Percentiles rank a stretch among this genome's conserved stretches.
Evolutionary conservation across 768 basidiomycete species (phyloP).

Genomic region (Termitomyces sp.): DNA sequence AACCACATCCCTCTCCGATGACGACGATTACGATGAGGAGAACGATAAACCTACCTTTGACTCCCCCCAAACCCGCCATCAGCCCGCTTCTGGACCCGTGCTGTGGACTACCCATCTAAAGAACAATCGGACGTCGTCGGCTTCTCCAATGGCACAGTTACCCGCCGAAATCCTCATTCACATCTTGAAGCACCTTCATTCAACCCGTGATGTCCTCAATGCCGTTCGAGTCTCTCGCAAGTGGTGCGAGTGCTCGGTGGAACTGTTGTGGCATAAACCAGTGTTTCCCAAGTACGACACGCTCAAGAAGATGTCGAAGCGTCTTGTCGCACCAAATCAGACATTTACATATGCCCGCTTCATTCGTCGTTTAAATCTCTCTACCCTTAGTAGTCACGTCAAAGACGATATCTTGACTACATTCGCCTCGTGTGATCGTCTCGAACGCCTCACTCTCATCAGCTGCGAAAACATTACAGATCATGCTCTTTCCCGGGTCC

Average conservation of each 20-base stretch:
- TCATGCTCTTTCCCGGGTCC: conserved; percentile 55
- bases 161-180: conserved; percentile 93
- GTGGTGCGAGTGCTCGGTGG: conserved; percentile 96
- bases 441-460: conserved; percentile 87
- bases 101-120: conserved; percentile 48
- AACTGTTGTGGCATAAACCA: conserved; percentile 93
- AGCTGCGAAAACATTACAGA: conserved; percentile 70
- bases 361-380: conserved; percentile 89
- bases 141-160: conserved; percentile 61
- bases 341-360: conserved; percentile 88
- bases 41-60: conserved; percentile 48
- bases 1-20: conserved; percentile 75
- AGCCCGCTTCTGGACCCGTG: conserved; percentile 54
- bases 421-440: conserved; percentile 69
- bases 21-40: conserved; percentile 58
- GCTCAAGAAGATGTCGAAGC: conserved; percentile 73
- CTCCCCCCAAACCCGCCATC: conserved; percentile 31
- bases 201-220: conserved; percentile 67
- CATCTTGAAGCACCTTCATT: conserved; percentile 81
- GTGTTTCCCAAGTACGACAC: conserved; percentile 64
- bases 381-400: conserved; percentile 63
- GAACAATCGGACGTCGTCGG: conserved; percentile 20
- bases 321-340: conserved; percentile 59
- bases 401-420: conserved; percentile 70
- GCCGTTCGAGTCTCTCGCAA: conserved; percentile 79